Evolutionary conservation across 139 green algal species (phyloP).

Genomic region (Trebouxia sp.): DNA sequence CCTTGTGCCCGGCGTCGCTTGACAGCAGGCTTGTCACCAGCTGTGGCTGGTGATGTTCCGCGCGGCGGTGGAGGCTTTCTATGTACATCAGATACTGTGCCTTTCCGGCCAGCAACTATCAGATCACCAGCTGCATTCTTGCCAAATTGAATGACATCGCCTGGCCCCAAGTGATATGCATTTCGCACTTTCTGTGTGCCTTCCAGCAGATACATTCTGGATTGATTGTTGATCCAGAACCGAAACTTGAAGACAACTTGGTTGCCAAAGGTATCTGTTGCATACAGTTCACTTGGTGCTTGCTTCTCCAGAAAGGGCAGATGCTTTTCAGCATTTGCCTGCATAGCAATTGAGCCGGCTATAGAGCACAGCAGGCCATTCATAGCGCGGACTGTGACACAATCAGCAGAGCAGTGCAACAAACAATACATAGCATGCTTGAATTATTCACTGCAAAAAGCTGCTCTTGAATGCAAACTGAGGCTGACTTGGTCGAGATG

Average conservation of each 20-base stretch:
- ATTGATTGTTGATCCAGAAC: conserved; percentile 56
- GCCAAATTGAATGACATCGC: conserved; percentile 56
- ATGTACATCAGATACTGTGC: neutral
- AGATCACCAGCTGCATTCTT: conserved; percentile 28
- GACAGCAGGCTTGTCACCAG: conserved; percentile 5
- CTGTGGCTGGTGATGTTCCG: neutral
- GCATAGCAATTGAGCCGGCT: conserved; percentile 28
- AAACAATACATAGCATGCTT: too few species aligned
- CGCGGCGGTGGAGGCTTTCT: conserved; percentile 1
- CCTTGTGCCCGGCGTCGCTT: neutral
- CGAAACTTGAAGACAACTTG: conserved; percentile 22
- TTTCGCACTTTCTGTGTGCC: conserved; percentile 28
- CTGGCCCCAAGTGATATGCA: conserved; percentile 36
- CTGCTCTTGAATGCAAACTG: too few species aligned
- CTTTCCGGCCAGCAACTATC: conserved; percentile 31
- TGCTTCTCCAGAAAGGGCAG: conserved; percentile 47
- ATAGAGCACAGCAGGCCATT: too few species aligned
- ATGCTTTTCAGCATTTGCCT: conserved; percentile 47
- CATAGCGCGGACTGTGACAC: too few species aligned
- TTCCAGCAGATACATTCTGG: conserved; percentile 63
- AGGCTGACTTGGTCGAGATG: too few species aligned
- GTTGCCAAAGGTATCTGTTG: conserved; percentile 38
- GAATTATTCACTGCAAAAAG: too few species aligned
- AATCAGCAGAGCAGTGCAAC: too few species aligned
- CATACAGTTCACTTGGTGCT: conserved; percentile 18